Evolutionary conservation across 2,329 filamentous ascomycete species (phyloP).

Genomic region (Fusarium tricinctum): DNA sequence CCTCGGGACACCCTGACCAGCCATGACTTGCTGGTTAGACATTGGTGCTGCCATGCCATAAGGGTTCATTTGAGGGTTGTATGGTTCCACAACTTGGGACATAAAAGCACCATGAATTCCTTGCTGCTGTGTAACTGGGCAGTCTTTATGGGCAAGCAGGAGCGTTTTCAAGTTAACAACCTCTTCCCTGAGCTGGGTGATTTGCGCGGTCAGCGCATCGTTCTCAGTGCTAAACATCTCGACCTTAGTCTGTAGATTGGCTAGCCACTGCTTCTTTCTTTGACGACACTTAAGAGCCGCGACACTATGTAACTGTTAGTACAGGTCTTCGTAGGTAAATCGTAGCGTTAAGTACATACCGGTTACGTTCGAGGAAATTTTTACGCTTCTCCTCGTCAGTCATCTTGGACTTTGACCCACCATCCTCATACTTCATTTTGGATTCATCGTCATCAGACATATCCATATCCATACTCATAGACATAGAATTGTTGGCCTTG

Average conservation of each 20-base stretch:
- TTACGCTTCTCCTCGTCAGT: slow-evolving; percentile 95
- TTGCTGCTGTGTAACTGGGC: slow-evolving; percentile 90
- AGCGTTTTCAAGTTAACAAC: slow-evolving; percentile 95
- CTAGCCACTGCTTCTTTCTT: slow-evolving; percentile 98
- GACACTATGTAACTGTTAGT: slow-evolving; percentile 70
- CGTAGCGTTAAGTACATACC: slow-evolving; percentile 69
- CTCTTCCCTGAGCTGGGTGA: slow-evolving; percentile 88
- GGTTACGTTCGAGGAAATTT: slow-evolving; percentile 96
- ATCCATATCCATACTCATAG: slow-evolving; percentile 61
- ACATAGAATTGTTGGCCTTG: slow-evolving; percentile 61
- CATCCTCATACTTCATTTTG: slow-evolving; percentile 46
- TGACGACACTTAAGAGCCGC: slow-evolving; percentile 97
- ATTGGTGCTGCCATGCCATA: slow-evolving; percentile 70
- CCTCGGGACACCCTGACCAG: slow-evolving; percentile 67
- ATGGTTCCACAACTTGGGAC: slow-evolving; percentile 69
- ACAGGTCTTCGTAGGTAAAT: not conserved
- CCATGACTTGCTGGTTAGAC: slow-evolving; percentile 67
- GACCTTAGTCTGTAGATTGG: slow-evolving; percentile 93
- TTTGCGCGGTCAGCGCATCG: slow-evolving; percentile 85
- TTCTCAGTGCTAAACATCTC: slow-evolving; percentile 95
- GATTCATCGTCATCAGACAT: slow-evolving; percentile 70
- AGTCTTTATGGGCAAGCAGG: slow-evolving; percentile 94
- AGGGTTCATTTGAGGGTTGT: slow-evolving; percentile 69
- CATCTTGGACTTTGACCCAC: slow-evolving; percentile 45
- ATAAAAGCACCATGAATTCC: slow-evolving; percentile 70